Base-by-base conservation (phyloP, 1,139 yeast species). In the Sugiyamaella japonica region DNA sequence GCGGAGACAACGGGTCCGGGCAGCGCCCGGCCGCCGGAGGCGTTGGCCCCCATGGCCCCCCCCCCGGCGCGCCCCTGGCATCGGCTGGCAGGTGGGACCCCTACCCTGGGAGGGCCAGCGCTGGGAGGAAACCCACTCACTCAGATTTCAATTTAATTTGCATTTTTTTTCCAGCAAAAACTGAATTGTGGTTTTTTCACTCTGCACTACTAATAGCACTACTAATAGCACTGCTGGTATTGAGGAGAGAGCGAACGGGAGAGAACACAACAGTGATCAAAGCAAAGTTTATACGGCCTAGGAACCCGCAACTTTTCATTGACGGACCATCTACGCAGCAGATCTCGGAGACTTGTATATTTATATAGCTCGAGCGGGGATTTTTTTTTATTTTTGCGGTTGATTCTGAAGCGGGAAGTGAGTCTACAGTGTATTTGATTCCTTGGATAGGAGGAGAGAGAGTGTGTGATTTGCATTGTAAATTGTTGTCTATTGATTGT, bases 81-180 rank as follows among this genome's bases (percentile, higher is more conserved):
- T n/a, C n/a, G n/a, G n/a, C n/a, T n/a, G n/a, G n/a, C n/a, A n/a
- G n/a, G n/a, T n/a, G n/a, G n/a, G 10, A 31, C 48, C 48, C 48
- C 34, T 32, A 34, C 48, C 48, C 38, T 16, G 23, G 17, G n/a
- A n/a, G 13, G 17, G 17, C 42, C 16, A 29, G n/a, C 10, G 44
- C 29, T 44, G 48, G 48, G 48, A 44, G 40, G 48, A 44, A 44
- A 44, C 48, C 48, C 48, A 44, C 48, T 44, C 46, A 42, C 46
- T 42, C 48, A 20, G 48, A 29, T 34, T 44, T 3, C 15, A 43
- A 29, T 44, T 44, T 44, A 44, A 44, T 44, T 44, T 44, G 48
- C 48, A 44, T 40, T 32, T 44, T 44, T 44, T 44, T 44, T 44
- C 48, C 20, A 44, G 48, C 48, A 44, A 23, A 44, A 44, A 43